These are phyloP conservation scores for Citrus sinensis DNA, from an alignment of 345 rosid genomes.

Conservation along the genomic window DNA sequence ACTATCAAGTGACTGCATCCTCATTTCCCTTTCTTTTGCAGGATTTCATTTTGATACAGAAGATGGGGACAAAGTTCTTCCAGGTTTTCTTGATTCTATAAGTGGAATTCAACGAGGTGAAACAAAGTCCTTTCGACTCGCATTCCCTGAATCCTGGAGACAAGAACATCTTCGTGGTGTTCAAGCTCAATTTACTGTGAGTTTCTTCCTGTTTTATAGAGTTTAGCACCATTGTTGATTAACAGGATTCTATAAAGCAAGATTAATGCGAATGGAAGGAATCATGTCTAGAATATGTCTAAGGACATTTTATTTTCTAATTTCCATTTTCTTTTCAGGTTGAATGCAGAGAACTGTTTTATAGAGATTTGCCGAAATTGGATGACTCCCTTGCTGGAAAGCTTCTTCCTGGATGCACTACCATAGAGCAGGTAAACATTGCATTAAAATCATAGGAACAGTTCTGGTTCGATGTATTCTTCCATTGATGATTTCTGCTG, in stretches of 20 bases:
- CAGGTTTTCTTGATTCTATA: conserved; percentile 79
- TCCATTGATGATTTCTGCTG: conserved; percentile 3
- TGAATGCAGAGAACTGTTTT: conserved; percentile 79
- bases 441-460: conserved; percentile 3
- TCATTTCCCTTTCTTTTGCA: conserved; percentile 24
- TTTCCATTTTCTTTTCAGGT: conserved; percentile 45
- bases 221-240: not conserved
- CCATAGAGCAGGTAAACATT: conserved; percentile 60
- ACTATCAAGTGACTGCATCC: not conserved
- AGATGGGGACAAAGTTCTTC: conserved; percentile 70
- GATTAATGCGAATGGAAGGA: not conserved
- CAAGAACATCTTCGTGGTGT: conserved; percentile 85
- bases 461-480: not conserved
- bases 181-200: conserved; percentile 83
- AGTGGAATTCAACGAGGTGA: conserved; percentile 70
- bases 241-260: not conserved
- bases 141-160: conserved; percentile 85
- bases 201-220: conserved; percentile 27
- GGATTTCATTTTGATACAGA: conserved; percentile 92
- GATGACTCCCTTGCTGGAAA: conserved; percentile 83
- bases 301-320: not conserved
- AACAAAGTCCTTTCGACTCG: conserved; percentile 73
- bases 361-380: conserved; percentile 73
- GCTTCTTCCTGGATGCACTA: conserved; percentile 78
- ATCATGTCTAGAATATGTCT: not conserved